These are phyloP conservation scores for Calendula officinalis DNA, from an alignment of 129 eudicot species.

Conservation along the genomic window DNA sequence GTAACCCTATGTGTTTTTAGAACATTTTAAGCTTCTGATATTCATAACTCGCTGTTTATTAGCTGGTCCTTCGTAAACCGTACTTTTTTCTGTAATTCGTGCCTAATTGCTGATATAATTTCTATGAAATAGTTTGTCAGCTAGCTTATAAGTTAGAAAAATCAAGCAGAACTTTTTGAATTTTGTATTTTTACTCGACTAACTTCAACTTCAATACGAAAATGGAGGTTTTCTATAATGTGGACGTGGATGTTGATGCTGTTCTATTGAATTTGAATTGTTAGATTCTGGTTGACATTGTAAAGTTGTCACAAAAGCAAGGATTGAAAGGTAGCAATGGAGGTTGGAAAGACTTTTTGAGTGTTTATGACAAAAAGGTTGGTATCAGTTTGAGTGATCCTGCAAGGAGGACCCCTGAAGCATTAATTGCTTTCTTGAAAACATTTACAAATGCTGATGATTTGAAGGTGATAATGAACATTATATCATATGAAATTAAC, in stretches of 20 bases:
- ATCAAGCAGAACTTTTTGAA: background rate
- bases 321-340: conserved; percentile 82
- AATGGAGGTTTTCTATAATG: background rate
- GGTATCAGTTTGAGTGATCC: conserved; percentile 93
- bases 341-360: conserved; percentile 83
- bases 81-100: background rate
- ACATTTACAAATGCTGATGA: conserved; percentile 61
- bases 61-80: background rate
- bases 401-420: conserved; percentile 55
- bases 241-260: conserved; percentile 3
- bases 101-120: conserved; percentile 3
- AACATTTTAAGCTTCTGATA: background rate
- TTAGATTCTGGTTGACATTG: conserved; percentile 76
- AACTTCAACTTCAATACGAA: background rate
- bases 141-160: background rate
- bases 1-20: conserved; percentile 1
- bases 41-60: background rate
- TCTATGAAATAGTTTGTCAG: background rate
- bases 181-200: background rate
- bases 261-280: background rate
- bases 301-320: conserved; percentile 74
- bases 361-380: conserved; percentile 52
- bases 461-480: conserved; percentile 42
- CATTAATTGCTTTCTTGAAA: conserved; percentile 58
- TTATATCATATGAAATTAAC: background rate